Percentiles rank a stretch among this genome's conserved stretches.
Evolutionary conservation across 1,139 yeast species (phyloP).

Genomic region (Protomyces gravidus): DNA sequence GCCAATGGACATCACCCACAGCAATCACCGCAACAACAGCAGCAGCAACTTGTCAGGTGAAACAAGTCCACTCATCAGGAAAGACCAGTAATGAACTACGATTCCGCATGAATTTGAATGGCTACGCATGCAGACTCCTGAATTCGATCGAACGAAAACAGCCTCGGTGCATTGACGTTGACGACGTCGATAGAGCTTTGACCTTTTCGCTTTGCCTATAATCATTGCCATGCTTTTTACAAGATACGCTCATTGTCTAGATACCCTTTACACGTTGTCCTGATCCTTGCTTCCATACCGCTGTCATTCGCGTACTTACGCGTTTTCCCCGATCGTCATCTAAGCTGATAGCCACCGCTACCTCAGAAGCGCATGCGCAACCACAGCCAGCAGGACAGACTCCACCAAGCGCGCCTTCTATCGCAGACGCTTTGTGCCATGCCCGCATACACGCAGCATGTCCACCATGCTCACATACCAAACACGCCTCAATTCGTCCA

Average conservation of each 20-base stretch:
- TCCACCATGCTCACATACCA: conserved; percentile 3
- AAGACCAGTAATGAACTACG: not conserved
- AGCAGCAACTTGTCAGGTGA: not conserved
- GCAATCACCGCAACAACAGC: no score
- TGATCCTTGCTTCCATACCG: not conserved
- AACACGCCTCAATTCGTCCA: not conserved
- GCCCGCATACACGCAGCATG: conserved; percentile 3
- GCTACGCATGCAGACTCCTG: no score
- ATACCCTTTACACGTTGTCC: no score
- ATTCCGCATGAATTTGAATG: no score
- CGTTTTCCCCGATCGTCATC: not conserved
- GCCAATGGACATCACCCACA: not conserved
- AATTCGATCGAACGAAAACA: no score
- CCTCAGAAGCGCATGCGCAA: not conserved
- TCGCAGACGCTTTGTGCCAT: not conserved
- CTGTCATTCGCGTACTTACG: not conserved
- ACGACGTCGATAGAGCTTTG: no score
- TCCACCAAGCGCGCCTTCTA: not conserved
- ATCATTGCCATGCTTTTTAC: no score
- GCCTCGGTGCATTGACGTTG: no score
- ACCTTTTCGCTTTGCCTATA: no score
- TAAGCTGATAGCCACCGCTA: not conserved
- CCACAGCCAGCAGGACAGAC: not conserved
- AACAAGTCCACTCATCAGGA: no score
- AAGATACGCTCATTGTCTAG: no score